Base-by-base conservation (phyloP, 768 basidiomycete species). In the Suillus plorans region DNA sequence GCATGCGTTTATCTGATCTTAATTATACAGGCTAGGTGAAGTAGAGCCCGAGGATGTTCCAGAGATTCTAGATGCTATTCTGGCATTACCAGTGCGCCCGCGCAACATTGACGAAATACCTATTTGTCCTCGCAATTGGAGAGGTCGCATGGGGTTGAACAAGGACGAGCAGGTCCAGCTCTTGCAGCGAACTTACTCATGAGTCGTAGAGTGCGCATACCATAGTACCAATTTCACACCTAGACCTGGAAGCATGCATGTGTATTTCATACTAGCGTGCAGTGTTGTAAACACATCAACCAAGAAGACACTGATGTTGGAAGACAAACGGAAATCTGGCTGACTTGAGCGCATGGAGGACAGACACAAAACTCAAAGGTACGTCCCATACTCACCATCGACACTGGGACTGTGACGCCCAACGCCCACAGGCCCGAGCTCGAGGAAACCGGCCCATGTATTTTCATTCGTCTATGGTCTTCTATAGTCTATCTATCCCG, bases 61-160 rank as follows among this genome's bases (percentile, higher is more conserved):
- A 7, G 69, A 69, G 0, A 73, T 92, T 8, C 65, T 93, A 28
- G 80, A 84, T 36, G 75, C 78, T 49, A 71, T 88, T 58, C 56
- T 84, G 45, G 68, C 69, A 34, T 64, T 72, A 64, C 72, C 75
- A 18, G 52, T 69, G 9, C 60, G 68, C 34, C 80, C 81, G 1
- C 69, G 78, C 52, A 65, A 62, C 52, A 1, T 65, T 9, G 57
- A 68, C 7, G 73, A 44, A 64, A 25, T 74, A 10, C 84, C 86
- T 5, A 68, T 84, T 20, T 75, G 80, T 49, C 80, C 79, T 55
- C 66, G 71, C 0, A 83, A 87, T 70, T 92, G 89, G 90, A 82
- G 91, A 64, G 91, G 91, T 13, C 79, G 89, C 39, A 90, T 89
- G 84, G 90, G 90, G 0, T 71, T 89, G 25, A 77, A 77, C 41